A percentile compares a stretch with the other conserved stretches of the same genome.
Conservation (phyloP, 176 grass and related monocot species). For the Triticum dicoccoides region DNA sequence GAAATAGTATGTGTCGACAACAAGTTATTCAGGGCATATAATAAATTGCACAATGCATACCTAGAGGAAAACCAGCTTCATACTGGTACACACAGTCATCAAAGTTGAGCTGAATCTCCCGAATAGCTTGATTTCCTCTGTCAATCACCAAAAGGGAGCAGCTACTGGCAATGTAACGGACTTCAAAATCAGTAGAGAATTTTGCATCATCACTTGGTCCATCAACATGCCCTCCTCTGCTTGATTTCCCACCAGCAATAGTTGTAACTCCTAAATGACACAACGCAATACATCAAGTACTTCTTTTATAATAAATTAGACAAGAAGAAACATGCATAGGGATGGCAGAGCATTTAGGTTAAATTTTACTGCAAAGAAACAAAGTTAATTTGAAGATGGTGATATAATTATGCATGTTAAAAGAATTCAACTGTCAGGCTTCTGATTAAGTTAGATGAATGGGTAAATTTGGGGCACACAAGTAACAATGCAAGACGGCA, state of each 20-base stretch:
- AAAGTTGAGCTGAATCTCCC: conserved; percentile 83
- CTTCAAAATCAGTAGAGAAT: conserved; percentile 96
- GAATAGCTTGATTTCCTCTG: conserved; percentile 85
- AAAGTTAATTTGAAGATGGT: not conserved
- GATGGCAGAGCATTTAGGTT: not conserved
- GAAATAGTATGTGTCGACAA: not conserved
- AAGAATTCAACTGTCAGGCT: not conserved
- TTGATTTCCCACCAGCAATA: conserved; percentile 92
- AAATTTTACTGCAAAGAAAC: not conserved
- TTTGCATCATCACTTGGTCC: conserved; percentile 86
- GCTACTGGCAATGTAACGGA: conserved; percentile 85
- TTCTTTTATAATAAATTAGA: conserved; percentile 2
- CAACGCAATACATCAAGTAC: conserved; percentile 27
- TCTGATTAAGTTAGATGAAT: not conserved
- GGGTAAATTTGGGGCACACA: not conserved
- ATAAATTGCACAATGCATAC: conserved; percentile 41
- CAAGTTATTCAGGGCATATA: conserved; percentile 12
- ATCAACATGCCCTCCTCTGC: conserved; percentile 81
- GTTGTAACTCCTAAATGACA: conserved; percentile 76
- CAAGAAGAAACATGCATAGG: not conserved
- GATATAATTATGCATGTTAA: not conserved
- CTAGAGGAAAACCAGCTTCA: conserved; percentile 77
- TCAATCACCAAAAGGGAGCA: conserved; percentile 97
- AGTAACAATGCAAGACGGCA: not conserved
- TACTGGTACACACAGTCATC: conserved; percentile 93